These are phyloP conservation scores for Fonsecaea erecta DNA, from an alignment of 2,329 filamentous ascomycete species.

Conservation along the genomic window DNA sequence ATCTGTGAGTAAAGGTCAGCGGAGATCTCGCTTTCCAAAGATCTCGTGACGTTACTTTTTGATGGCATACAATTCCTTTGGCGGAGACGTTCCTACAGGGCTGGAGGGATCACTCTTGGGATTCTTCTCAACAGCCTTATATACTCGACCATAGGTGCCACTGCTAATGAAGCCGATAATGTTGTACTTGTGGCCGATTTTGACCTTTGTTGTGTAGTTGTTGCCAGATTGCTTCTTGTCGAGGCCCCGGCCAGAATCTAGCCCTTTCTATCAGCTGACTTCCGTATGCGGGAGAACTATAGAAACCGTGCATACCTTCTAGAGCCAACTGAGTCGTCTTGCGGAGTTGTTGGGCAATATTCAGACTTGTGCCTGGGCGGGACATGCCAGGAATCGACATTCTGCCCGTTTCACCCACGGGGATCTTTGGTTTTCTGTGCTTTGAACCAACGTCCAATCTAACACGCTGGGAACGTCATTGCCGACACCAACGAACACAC, in stretches of 20 bases:
- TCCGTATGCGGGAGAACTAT: background rate
- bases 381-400: constrained; percentile 31
- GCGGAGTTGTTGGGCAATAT: constrained; percentile 34
- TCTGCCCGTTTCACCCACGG: background rate
- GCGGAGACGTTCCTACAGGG: constrained; percentile 22
- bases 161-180: constrained; percentile 98
- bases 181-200: constrained; percentile 86
- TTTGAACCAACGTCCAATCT: background rate
- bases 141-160: constrained; percentile 96
- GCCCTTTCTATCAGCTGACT: background rate
- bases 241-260: constrained; percentile 21
- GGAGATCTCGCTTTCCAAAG: background rate
- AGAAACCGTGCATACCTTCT: constrained; percentile 19
- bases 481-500: background rate
- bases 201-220: constrained; percentile 72
- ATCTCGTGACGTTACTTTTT: constrained; percentile 72
- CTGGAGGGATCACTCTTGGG: constrained; percentile 53
- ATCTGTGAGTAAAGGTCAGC: constrained; percentile 50
- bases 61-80: constrained; percentile 85
- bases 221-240: constrained; percentile 50
- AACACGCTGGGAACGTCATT: background rate
- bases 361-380: constrained; percentile 31
- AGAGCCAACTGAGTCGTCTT: constrained; percentile 30
- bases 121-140: constrained; percentile 84
- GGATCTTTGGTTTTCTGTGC: background rate